Evolutionary conservation across 2,329 filamentous ascomycete genomes (phyloP), one percentile per base, ranked within the genome.

Genomic region (Dactylonectria macrodidyma): DNA sequence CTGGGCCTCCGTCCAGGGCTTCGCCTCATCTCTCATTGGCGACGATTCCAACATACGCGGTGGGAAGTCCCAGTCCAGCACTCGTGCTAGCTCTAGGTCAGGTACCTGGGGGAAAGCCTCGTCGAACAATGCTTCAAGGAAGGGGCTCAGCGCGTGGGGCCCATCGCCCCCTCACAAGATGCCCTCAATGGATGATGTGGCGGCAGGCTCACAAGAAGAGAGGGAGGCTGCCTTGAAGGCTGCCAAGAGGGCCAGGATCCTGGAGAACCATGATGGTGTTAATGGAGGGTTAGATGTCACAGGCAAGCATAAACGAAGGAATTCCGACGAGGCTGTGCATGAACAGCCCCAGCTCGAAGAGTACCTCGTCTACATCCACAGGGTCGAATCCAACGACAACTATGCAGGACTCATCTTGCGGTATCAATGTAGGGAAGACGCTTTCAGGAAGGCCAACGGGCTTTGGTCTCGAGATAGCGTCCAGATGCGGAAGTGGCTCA

Each of bases 401-500:
- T 91, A 98, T 73, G 95, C 95, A 1, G 95, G 96, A 3, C 91
- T 99, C 58, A 92, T 96, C 59, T 91, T 99, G 71, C 93, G 92
- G 75, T 99, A 97, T 81, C 92, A 93, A 75, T 98, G 95, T 79
- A 90, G 93, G 70, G 91, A 95, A 63, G 92, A 95, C 55, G 88
- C 92, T 2, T 91, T 99, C 72, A 89, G 94, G 66, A 96, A 93
- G 78, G 91, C 94, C 46, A 99, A 99, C 79, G 90, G 96, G 11
- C 90, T 99, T 76, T 99, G 96, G 96, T 94, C 95, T 7, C 94
- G 95, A 71, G 96, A 98, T 78, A 94, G 90, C 70, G 92, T 98
- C 41, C 95, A 98, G 79, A 90, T 91, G 55, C 91, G 95, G 66
- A 93, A 93, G 76, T 91, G 90, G 71, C 87, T 99, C 16, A 87